Evolutionary conservation across 108 stramenopile species (phyloP).

Genomic region (Conticribra weissflogii): DNA sequence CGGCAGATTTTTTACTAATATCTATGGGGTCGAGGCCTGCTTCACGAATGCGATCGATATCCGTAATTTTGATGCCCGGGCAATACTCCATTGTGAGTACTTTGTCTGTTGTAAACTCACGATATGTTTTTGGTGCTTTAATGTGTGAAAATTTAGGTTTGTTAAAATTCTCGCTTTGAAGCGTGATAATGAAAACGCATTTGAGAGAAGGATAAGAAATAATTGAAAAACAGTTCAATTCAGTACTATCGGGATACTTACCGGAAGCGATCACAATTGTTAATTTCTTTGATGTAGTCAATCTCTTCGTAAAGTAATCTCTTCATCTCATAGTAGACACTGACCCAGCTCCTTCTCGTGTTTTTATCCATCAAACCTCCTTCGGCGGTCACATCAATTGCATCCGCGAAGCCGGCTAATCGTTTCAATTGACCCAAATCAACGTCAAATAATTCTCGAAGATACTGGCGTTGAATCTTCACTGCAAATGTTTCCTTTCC

Average conservation of each 20-base stretch:
- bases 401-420: constrained; percentile 93
- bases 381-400: constrained; percentile 91
- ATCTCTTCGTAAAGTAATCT: constrained; percentile 96
- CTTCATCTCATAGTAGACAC: constrained; percentile 92
- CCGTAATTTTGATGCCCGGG: constrained; percentile 95
- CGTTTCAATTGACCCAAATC: constrained; percentile 91
- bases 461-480: constrained; percentile 94
- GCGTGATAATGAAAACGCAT: too few species aligned
- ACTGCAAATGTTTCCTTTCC: constrained; percentile 82
- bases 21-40: constrained; percentile 81
- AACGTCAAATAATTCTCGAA: constrained; percentile 92
- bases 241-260: too few species aligned
- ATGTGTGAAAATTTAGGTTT: constrained; percentile 84
- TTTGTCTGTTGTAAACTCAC: constrained; percentile 83
- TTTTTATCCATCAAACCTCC: constrained; percentile 89
- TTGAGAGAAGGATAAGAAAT: too few species aligned
- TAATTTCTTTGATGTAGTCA: constrained; percentile 90
- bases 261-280: constrained; percentile 86
- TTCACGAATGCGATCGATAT: constrained; percentile 69
- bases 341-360: constrained; percentile 91
- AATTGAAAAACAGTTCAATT: too few species aligned
- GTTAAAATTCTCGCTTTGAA: constrained; percentile 76
- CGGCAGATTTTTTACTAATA: constrained; percentile 84
- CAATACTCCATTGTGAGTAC: constrained; percentile 95
- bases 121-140: constrained; percentile 87